Evolutionary conservation across 495 filamentous ascomycete species (phyloP).

Genomic region (Hypomontagnella monticulosa): DNA sequence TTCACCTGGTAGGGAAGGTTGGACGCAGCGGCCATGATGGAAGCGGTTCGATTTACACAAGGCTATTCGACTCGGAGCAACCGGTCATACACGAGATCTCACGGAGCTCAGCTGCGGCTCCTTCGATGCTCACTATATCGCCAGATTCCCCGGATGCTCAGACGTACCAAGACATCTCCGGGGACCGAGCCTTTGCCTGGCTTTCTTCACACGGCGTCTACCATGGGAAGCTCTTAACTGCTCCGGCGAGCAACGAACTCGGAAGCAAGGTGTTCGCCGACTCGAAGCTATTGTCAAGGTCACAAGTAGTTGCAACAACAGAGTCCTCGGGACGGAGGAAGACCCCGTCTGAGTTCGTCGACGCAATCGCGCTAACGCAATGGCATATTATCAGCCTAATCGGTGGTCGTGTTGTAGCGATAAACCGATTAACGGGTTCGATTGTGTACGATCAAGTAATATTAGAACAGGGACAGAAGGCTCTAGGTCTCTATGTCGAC

Average conservation of each 20-base stretch:
- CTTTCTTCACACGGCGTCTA: conserved; percentile 87
- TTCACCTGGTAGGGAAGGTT: conserved; percentile 81
- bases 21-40: conserved; percentile 80
- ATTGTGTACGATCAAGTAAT: conserved; percentile 87
- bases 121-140: conserved; percentile 75
- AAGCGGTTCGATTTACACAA: conserved; percentile 80
- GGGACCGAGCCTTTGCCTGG: conserved; percentile 88
- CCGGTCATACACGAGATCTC: conserved; percentile 76
- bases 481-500: conserved; percentile 84
- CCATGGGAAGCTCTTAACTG: conserved; percentile 75
- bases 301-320: conserved; percentile 71
- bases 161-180: conserved; percentile 48
- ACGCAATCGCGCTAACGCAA: conserved; percentile 85
- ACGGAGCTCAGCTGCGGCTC: conserved; percentile 61
- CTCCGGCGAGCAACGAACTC: conserved; percentile 62
- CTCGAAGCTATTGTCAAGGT: conserved; percentile 77
- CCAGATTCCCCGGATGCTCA: conserved; percentile 69
- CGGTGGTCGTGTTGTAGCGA: conserved; percentile 80
- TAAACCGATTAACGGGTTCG: conserved; percentile 85
- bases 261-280: conserved; percentile 73
- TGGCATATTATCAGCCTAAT: conserved; percentile 92
- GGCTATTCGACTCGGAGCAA: conserved; percentile 86
- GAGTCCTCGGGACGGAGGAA: conserved; percentile 71
- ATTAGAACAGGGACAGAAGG: conserved; percentile 79
- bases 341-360: conserved; percentile 72